Conservation (phyloP, 2,329 filamentous ascomycete species). For the Cladosporium halotolerans region DNA sequence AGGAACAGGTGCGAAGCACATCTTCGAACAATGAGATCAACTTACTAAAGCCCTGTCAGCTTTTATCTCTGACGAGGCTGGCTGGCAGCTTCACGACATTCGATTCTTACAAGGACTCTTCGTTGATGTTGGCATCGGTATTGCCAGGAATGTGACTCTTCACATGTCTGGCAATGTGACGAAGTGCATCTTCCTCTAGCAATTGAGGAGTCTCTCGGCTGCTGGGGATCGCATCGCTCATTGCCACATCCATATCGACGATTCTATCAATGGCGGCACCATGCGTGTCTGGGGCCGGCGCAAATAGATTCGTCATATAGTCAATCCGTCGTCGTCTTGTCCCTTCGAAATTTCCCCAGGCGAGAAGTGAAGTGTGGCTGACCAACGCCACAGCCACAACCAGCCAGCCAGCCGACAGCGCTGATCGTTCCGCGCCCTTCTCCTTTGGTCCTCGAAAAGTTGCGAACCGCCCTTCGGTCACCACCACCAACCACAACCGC, state of each 20-base stretch:
- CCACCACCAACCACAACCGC: constrained; percentile 4
- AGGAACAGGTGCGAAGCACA: constrained; percentile 18
- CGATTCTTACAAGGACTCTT: constrained; percentile 19
- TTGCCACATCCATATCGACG: neutral
- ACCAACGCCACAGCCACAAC: too few relatives aligned
- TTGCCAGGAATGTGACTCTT: constrained; percentile 10
- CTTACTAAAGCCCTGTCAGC: constrained; percentile 13
- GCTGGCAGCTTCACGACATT: neutral
- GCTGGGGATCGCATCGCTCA: constrained; percentile 3
- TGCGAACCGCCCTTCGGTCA: neutral
- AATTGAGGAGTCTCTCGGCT: neutral
- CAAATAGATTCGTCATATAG: too few relatives aligned
- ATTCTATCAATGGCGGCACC: neutral
- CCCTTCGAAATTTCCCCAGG: too few relatives aligned
- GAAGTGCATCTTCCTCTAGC: constrained; percentile 17
- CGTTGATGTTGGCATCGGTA: constrained; percentile 1
- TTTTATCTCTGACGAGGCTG: neutral
- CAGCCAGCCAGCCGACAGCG: too few relatives aligned
- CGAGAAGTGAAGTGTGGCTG: too few relatives aligned
- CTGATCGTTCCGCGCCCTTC: neutral
- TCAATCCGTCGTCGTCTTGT: too few relatives aligned
- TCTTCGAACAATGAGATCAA: constrained; percentile 17
- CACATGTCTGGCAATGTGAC: constrained; percentile 15
- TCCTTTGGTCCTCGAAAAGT: constrained; percentile 9
- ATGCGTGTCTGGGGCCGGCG: neutral